Evolutionary conservation across 2,329 filamentous ascomycete genomes (phyloP).

Genomic region (Mycosphaerelloides madeirae): DNA sequence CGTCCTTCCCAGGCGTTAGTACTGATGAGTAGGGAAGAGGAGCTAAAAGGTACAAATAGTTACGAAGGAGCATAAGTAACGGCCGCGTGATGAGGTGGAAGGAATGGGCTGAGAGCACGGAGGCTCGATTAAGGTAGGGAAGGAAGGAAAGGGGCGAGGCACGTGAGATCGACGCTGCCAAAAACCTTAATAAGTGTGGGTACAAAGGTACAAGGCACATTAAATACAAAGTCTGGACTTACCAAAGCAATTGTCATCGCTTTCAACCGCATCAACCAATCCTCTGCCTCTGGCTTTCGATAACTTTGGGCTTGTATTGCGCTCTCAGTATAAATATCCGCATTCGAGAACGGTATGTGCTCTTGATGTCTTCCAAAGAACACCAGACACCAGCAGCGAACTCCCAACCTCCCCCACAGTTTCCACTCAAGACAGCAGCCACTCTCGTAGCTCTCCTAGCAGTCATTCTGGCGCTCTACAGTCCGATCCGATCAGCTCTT

Average conservation of each 20-base stretch:
- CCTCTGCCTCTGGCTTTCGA: not conserved
- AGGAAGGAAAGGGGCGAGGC: too few relatives aligned
- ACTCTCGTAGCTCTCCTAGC: slow-evolving; percentile 34
- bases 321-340: slow-evolving; percentile 16
- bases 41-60: too few relatives aligned
- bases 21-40: too few relatives aligned
- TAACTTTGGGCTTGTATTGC: not conserved
- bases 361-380: slow-evolving; percentile 24
- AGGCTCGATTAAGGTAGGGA: too few relatives aligned
- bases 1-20: too few relatives aligned
- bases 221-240: too few relatives aligned
- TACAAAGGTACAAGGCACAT: too few relatives aligned
- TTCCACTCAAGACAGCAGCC: slow-evolving; percentile 27
- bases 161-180: too few relatives aligned
- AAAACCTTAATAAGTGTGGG: too few relatives aligned
- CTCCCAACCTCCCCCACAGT: slow-evolving; percentile 6
- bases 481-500: slow-evolving; percentile 35
- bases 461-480: slow-evolving; percentile 44
- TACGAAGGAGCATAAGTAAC: too few relatives aligned
- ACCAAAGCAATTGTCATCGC: slow-evolving; percentile 2
- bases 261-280: not conserved
- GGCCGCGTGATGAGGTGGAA: too few relatives aligned
- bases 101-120: too few relatives aligned
- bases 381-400: slow-evolving; percentile 5
- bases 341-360: slow-evolving; percentile 4